Conservation (phyloP, 2,329 filamentous ascomycete species). For the Cordyceps pruinosa region DNA sequence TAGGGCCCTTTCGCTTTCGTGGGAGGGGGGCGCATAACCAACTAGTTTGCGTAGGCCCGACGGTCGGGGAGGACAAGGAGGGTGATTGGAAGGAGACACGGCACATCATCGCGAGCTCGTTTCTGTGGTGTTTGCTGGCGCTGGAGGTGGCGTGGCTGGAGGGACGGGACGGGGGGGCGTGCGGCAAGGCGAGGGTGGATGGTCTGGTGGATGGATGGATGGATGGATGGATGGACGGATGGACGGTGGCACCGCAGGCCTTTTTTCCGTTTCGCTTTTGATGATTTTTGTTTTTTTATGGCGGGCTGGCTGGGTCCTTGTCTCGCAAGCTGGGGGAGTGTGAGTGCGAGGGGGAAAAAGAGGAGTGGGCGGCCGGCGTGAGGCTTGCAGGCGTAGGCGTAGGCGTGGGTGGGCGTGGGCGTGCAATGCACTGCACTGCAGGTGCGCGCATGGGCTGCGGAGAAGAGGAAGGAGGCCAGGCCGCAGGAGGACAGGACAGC, state of each 20-base stretch:
- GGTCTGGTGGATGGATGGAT: neutral
- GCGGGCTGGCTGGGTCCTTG: neutral
- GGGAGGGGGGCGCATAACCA: neutral
- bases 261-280: neutral
- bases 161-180: neutral
- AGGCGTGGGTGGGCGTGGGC: neutral
- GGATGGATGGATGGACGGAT: constrained; percentile 5
- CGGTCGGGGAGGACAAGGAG: neutral
- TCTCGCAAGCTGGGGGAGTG: neutral
- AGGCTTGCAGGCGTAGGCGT: too few species aligned
- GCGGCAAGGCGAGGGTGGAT: neutral
- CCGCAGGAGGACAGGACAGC: too few species aligned
- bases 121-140: neutral
- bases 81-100: neutral
- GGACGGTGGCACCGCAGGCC: neutral
- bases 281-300: neutral
- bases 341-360: neutral
- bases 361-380: too few species aligned
- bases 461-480: too few species aligned
- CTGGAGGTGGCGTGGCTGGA: neutral
- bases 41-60: neutral
- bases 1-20: neutral
- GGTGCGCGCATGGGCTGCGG: too few species aligned
- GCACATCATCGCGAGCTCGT: neutral
- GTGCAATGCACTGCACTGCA: too few species aligned